Evolutionary conservation across 106 monocot genomes (phyloP), one percentile per base, ranked within the genome.

Genomic region (Iris macrosiphon): DNA sequence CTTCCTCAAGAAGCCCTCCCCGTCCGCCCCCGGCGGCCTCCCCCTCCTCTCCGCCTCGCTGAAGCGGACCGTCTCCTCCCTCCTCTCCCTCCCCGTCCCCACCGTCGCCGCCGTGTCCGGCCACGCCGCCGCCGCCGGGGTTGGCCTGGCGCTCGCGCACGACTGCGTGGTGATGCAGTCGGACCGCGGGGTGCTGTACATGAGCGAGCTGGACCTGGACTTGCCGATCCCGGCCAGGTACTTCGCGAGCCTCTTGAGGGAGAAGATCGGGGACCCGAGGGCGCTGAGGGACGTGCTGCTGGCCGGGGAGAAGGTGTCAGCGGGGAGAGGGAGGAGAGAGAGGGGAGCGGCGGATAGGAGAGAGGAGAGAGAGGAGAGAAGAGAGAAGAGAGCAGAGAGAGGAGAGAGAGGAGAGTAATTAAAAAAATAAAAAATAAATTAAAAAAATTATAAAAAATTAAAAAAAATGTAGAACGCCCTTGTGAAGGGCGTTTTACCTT

Each of bases 31-130:
- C 54, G 46, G n/a, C 2, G 43, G 70, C 8, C 59, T 65, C 49
- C 1, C 0, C 1, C 50, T 33, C 60, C 47, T 83, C 33, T 57
- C 50, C 43, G 13, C 52, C 30, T 49, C 42, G 18, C 70, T 74
- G 71, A 1, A 6, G 24, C 45, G 40, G 11, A 29, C 64, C 25
- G 55, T 78, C 19, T 58, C 71, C 37, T 70, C 62, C 38, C 55
- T 84, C 40, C 3, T 67, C 10, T 67, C 78, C 63, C 71, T 79
- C 27, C 79, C 84, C 12, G 60, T 75, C 68, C 84, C 79, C 21
- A 79, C 75, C n/a, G 31, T 75, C 54, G 75, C 84, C n/a, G 79
- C 75, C 31, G 64, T 83, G 19, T 72, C 75, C 28, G 79, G 79
- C 50, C 79, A 72, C 64, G 74, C 72, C 33, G 70, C 79, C 27